Evolutionary conservation across 257 asterid genomes (phyloP).

Genomic region (Cordia subcordata): DNA sequence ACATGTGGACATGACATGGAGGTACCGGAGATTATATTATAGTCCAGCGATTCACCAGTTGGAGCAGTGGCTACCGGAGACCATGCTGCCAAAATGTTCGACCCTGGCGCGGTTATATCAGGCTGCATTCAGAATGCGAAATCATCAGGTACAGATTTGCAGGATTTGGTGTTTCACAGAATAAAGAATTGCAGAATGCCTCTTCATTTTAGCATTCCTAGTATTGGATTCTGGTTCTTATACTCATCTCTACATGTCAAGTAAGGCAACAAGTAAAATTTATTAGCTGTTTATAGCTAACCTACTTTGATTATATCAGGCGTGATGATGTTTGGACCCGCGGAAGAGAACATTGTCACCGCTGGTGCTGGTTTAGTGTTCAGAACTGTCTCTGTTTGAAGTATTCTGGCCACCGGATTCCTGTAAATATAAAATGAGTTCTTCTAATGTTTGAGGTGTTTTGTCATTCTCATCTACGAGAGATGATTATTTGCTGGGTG

Average conservation of each 20-base stretch:
- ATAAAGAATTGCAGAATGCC: neutral
- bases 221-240: no score
- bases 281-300: neutral
- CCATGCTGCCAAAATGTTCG: conserved; percentile 61
- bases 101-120: conserved; percentile 58
- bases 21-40: conserved; percentile 54
- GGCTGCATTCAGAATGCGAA: conserved; percentile 38
- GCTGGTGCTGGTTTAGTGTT: conserved; percentile 43
- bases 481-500: neutral
- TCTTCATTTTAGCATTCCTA: neutral
- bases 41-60: conserved; percentile 41
- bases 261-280: no score
- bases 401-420: conserved; percentile 48
- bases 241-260: no score
- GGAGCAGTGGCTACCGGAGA: conserved; percentile 35
- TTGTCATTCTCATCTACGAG: neutral
- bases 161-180: neutral
- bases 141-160: conserved; percentile 1
- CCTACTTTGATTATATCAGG: conserved; percentile 55
- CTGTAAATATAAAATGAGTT: conserved; percentile 21
- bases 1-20: conserved; percentile 70
- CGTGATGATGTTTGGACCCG: conserved; percentile 51
- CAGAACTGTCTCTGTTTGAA: conserved; percentile 25
- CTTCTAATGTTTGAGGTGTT: neutral
- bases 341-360: conserved; percentile 41